Base-by-base conservation (phyloP, 116 monocot species). In the Zostera marina region DNA sequence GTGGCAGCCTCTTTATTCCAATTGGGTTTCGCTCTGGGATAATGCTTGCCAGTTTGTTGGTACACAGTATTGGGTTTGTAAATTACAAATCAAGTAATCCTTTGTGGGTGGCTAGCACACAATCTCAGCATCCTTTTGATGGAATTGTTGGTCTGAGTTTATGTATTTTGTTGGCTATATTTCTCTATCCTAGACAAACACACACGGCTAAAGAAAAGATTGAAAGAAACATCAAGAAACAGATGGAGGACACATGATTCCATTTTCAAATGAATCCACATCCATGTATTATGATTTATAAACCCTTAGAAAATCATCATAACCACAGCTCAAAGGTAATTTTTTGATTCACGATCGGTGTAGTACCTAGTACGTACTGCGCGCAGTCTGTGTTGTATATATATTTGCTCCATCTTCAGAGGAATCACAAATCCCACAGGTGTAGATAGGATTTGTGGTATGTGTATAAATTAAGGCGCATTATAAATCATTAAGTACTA, bases 71-170 rank as follows among this genome's bases (percentile, higher is more conserved):
- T 58, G 73, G 80, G 47, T 68, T 96, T 47, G 47, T 96, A n/a
- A 47, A 11, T 22, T 88, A 82, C 58, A 53, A 48, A 43, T 58
- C 75, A 19, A 41, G 54, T 8, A 74, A 72, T 42, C 82, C 88
- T 24, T 69, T 67, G 16, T 96, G 88, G 88, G 16, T 94, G 23
- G 53, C 63, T 1, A 74, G 78, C 57, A 49, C 55, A 1, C 64
- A 85, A 70, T 77, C 69, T 23, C 60, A 73, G 70, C 88, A 80
- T 77, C 94, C 89, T 22, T 96, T 96, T 68, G 70, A 85, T 40
- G 85, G 94, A 12, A 71, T 52, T 55, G 70, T 85, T 15, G 94
- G 94, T 41, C 26, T 88, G 23, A 49, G 63, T 42, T 42, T 74
- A 9, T 74, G 78, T 56, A 52, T 62, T 49, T 9, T 82, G 9